These are phyloP conservation scores for Trypanosoma scelopori DNA, from an alignment of 208 protist species.

Conservation along the genomic window DNA sequence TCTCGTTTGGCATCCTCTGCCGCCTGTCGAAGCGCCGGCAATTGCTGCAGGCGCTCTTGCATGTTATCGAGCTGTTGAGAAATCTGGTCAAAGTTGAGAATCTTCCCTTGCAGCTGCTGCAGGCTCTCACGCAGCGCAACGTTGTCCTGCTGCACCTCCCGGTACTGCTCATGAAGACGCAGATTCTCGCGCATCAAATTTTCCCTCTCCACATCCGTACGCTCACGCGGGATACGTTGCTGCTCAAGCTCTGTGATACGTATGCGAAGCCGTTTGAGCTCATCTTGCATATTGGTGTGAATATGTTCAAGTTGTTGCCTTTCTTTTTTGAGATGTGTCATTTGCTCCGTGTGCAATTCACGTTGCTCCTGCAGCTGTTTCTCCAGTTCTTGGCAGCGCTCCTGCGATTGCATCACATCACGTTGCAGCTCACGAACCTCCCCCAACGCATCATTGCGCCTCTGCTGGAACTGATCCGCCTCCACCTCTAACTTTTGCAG, in stretches of 20 bases:
- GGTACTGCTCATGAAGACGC: constrained; percentile 66
- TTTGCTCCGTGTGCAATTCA: constrained; percentile 32
- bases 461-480: constrained; percentile 33
- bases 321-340: constrained; percentile 36
- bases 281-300: constrained; percentile 51
- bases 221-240: constrained; percentile 26
- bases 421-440: constrained; percentile 22
- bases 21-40: constrained; percentile 61
- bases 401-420: constrained; percentile 5
- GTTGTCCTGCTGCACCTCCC: constrained; percentile 53
- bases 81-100: constrained; percentile 34
- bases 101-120: constrained; percentile 30
- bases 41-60: constrained; percentile 55
- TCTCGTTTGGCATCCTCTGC: constrained; percentile 63
- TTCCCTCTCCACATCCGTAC: constrained; percentile 49
- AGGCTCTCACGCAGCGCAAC: constrained; percentile 42
- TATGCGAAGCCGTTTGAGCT: constrained; percentile 44
- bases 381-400: constrained; percentile 36
- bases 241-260: constrained; percentile 49
- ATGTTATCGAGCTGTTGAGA: constrained; percentile 61
- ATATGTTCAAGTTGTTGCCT: constrained; percentile 46
- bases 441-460: constrained; percentile 26
- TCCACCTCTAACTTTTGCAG: constrained; percentile 35
- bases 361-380: constrained; percentile 31
- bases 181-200: constrained; percentile 67